Evolutionary conservation across 805 yeast species (phyloP), one percentile per base, ranked within the genome.

Genomic region (Metschnikowia cubensis): DNA sequence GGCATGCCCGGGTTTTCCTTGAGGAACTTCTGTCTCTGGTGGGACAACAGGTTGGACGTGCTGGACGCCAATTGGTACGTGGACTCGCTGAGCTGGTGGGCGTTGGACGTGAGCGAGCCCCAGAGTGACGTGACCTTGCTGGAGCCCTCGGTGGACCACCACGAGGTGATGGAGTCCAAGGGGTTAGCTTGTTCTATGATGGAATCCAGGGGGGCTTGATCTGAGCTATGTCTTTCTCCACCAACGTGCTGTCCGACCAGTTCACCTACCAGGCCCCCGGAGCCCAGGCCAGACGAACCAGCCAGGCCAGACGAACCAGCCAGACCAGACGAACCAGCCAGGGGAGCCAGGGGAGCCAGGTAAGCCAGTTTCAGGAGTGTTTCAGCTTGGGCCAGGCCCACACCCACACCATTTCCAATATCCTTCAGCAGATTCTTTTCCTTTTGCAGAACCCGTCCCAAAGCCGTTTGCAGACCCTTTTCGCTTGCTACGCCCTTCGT

Each of bases 71-170:
- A 52, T 50, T 78, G 79, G 47, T 75, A 68, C 3, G 83, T 80
- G 15, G 73, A 70, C 57, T 80, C 84, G 5, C 81, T 76, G 37
- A 75, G 60, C 45, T 67, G 66, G 39, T 71, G 68, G 42, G 82
- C 82, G 52, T 76, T 74, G 45, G 75, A 68, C 2, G 84, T 68
- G 20, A 89, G 84, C 11, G 84, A 75, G 10, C 82, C 87, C 89
- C 90, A 85, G 13, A 87, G 56, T 6, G 83, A 82, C 4, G 79
- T 75, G 2, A 85, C 89, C 25, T 81, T 81, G 2, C 77, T 72
- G 2, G 89, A 81, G 0, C 91, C 91, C 40, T 82, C 82, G 1
- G 74, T 74, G 2, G 81, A 78, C 89, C 90, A 85, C 94, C 95
- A 87, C 35, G 75, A 80, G 3, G 89, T 75, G 45, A 86, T 68